These are phyloP conservation scores for Lentithecium fluviatile DNA, from an alignment of 495 filamentous ascomycete genomes.

Conservation along the genomic window DNA sequence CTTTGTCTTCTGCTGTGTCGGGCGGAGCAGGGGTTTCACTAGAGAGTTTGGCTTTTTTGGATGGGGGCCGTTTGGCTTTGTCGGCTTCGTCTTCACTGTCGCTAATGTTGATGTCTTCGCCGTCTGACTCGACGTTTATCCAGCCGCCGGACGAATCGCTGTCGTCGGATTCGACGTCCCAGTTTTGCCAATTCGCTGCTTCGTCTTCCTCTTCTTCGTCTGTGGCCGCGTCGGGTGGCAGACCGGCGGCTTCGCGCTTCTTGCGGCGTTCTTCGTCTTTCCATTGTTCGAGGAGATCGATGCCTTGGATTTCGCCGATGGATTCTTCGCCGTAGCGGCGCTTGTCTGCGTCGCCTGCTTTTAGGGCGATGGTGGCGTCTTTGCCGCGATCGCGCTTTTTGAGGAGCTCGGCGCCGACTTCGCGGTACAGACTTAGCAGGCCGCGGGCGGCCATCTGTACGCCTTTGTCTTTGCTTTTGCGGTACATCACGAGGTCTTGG, in stretches of 20 bases:
- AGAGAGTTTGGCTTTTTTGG: slow-evolving; percentile 58
- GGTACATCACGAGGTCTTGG: slow-evolving; percentile 95
- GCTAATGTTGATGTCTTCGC: slow-evolving; percentile 67
- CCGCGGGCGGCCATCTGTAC: slow-evolving; percentile 96
- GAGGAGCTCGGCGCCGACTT: slow-evolving; percentile 84
- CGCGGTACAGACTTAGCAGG: slow-evolving; percentile 82
- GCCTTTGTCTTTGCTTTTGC: slow-evolving; percentile 96
- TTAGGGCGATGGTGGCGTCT: slow-evolving; percentile 81
- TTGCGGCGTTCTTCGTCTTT: slow-evolving; percentile 83
- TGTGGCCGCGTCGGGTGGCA: slow-evolving; percentile 55
- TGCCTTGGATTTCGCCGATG: slow-evolving; percentile 80
- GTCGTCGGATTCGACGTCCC: slow-evolving; percentile 75
- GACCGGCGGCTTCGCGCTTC: slow-evolving; percentile 65
- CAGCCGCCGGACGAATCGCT: slow-evolving; percentile 81
- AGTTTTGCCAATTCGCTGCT: slow-evolving; percentile 70
- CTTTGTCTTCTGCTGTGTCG: slow-evolving; percentile 41
- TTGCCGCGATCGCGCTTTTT: slow-evolving; percentile 89
- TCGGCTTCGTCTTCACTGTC: slow-evolving; percentile 60
- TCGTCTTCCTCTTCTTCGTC: slow-evolving; percentile 59
- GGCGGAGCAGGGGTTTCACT: slow-evolving; percentile 28
- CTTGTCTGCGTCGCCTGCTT: slow-evolving; percentile 65
- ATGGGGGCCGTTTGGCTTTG: slow-evolving; percentile 43
- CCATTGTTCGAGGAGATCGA: slow-evolving; percentile 88
- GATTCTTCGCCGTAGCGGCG: slow-evolving; percentile 78
- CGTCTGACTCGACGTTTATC: slow-evolving; percentile 86